phyloP scores from a whole-genome alignment of 2,329 filamentous ascomycete species.

The Mariannaea elegans region DNA sequence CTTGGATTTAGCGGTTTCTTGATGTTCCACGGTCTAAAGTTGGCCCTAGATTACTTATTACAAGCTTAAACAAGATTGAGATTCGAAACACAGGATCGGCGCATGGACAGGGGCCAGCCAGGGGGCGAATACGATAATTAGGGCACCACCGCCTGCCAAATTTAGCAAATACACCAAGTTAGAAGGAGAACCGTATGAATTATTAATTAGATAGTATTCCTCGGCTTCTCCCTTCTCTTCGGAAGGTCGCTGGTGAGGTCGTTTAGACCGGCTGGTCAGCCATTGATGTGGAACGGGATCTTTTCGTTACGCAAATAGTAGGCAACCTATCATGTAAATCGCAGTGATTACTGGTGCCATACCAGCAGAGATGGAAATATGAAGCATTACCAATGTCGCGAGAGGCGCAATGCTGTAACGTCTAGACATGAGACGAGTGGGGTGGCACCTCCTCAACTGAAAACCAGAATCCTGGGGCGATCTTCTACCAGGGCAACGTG shows the following conservation, averaged over 20 bases:
- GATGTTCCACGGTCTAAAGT: slow-evolving; percentile 11
- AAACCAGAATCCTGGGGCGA: not conserved
- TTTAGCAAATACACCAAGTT: not conserved
- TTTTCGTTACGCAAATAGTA: no score
- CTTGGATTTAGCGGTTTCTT: not conserved
- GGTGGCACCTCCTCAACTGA: slow-evolving; percentile 25
- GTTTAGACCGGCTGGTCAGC: not conserved
- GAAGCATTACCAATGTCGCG: not conserved
- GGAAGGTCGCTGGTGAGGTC: not conserved
- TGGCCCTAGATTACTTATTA: slow-evolving; percentile 19
- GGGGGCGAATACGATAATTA: no score
- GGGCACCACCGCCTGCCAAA: no score
- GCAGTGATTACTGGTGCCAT: no score
- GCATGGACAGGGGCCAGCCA: no score
- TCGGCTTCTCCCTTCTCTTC: not conserved
- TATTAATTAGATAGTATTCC: not conserved
- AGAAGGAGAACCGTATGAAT: not conserved
- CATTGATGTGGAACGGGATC: no score
- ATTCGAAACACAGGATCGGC: slow-evolving; percentile 23
- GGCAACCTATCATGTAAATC: no score
- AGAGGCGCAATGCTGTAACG: slow-evolving; percentile 16
- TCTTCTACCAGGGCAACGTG: not conserved
- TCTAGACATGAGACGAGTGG: not conserved
- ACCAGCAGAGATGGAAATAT: slow-evolving; percentile 26
- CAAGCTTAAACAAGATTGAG: slow-evolving; percentile 30